phyloP scores from a whole-genome alignment of 257 asterid genomes.

The Voacanga thouarsii region DNA sequence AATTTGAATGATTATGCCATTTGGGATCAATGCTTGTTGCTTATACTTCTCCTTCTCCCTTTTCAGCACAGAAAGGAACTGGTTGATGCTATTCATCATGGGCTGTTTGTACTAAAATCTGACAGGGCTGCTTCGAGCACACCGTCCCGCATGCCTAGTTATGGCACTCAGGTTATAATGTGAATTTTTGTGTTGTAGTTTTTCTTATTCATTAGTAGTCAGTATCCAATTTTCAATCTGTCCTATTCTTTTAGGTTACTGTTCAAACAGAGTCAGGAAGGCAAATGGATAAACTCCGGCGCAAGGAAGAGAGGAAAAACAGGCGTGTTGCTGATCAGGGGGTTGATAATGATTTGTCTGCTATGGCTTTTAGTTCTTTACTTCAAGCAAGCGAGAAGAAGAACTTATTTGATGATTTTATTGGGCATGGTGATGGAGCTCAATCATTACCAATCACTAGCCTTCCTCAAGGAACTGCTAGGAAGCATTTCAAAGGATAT shows the following conservation, averaged over 20 bases:
- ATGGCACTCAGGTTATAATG: conserved; percentile 82
- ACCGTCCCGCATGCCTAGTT: conserved; percentile 79
- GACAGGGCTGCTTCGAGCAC: conserved; percentile 63
- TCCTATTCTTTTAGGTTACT: conserved; percentile 56
- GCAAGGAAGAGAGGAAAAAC: conserved; percentile 89
- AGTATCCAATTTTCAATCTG: conserved; percentile 2
- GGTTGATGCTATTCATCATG: conserved; percentile 76
- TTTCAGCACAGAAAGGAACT: conserved; percentile 89
- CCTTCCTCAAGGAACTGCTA: conserved; percentile 85
- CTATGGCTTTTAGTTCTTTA: conserved; percentile 68
- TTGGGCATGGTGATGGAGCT: conserved; percentile 80
- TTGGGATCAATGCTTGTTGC: background rate
- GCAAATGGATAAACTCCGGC: conserved; percentile 91
- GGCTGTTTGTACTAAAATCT: conserved; percentile 69
- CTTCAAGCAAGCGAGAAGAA: conserved; percentile 92
- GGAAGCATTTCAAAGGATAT: conserved; percentile 82
- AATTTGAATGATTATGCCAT: background rate
- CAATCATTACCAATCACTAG: conserved; percentile 57
- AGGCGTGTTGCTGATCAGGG: conserved; percentile 78
- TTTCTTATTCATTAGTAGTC: background rate
- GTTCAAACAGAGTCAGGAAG: conserved; percentile 87
- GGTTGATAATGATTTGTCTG: conserved; percentile 60
- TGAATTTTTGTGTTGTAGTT: background rate
- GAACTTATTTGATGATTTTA: conserved; percentile 68
- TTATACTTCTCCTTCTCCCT: conserved; percentile 3